A percentile compares a stretch with the other conserved stretches of the same genome.
These are phyloP conservation scores for Aspergillus hancockii DNA, from an alignment of 495 filamentous ascomycete genomes.

Conservation along the genomic window DNA sequence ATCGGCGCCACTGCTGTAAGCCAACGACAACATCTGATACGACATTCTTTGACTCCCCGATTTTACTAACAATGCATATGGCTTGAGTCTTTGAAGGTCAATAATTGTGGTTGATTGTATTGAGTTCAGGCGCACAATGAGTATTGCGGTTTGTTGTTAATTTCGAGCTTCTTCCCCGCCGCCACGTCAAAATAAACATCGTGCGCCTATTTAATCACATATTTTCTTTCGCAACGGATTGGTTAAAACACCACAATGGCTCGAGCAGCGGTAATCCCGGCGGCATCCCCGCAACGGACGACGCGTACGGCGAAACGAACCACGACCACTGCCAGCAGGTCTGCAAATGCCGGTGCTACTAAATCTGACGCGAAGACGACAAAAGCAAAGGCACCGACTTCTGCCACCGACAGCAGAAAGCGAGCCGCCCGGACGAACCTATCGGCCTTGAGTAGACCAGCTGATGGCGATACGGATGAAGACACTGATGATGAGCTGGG, in stretches of 20 bases:
- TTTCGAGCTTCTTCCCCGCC: not conserved
- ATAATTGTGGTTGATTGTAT: not conserved
- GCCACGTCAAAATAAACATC: slow-evolving; percentile 5
- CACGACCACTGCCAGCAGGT: slow-evolving; percentile 18
- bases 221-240: not conserved
- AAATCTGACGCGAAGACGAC: slow-evolving; percentile 25
- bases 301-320: slow-evolving; percentile 30
- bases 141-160: slow-evolving; percentile 8
- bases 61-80: not conserved
- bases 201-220: slow-evolving; percentile 2
- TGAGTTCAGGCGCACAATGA: slow-evolving; percentile 13
- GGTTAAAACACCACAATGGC: slow-evolving; percentile 32
- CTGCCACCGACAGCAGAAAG: slow-evolving; percentile 18
- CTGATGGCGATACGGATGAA: slow-evolving; percentile 30
- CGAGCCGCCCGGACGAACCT: slow-evolving; percentile 7
- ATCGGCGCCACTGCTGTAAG: slow-evolving; percentile 12
- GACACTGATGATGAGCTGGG: slow-evolving; percentile 45
- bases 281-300: slow-evolving; percentile 37
- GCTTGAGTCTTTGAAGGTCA: not conserved
- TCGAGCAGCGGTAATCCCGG: slow-evolving; percentile 43
- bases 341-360: slow-evolving; percentile 6
- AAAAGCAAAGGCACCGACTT: slow-evolving; percentile 18
- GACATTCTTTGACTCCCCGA: not conserved
- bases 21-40: slow-evolving; percentile 11
- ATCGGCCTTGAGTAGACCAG: slow-evolving; percentile 2